Percentiles rank a stretch among this genome's conserved stretches.
These are phyloP conservation scores for Suillus discolor DNA, from an alignment of 768 basidiomycete species.

Conservation along the genomic window DNA sequence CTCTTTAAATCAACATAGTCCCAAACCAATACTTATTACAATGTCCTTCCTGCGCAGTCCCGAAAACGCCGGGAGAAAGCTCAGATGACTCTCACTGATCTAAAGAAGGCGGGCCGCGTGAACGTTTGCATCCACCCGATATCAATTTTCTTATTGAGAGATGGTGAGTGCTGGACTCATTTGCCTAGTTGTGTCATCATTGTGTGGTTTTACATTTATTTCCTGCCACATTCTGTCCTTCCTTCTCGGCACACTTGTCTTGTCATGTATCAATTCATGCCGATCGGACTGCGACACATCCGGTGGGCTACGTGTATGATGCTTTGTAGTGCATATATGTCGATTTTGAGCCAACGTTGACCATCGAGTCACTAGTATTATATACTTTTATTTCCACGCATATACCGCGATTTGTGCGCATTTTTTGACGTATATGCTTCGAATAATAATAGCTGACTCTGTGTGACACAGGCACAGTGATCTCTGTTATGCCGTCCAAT, in stretches of 20 bases:
- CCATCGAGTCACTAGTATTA: not conserved
- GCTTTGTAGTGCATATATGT: not conserved
- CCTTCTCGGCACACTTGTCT: not conserved
- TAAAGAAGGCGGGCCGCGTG: slow-evolving; percentile 59
- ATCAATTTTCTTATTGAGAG: slow-evolving; percentile 67
- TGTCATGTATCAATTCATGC: not conserved
- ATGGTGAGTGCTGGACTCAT: slow-evolving; percentile 43
- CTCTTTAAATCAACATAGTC: not conserved
- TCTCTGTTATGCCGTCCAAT: slow-evolving; percentile 55
- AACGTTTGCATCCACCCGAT: slow-evolving; percentile 62
- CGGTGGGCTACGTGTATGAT: not conserved
- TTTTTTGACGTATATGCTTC: not conserved
- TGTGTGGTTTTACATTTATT: not conserved
- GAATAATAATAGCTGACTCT: not conserved
- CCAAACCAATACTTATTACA: not conserved
- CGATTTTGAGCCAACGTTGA: not conserved
- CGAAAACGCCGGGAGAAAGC: slow-evolving; percentile 16
- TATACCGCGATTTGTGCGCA: not conserved
- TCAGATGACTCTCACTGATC: slow-evolving; percentile 24
- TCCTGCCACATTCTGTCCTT: not conserved
- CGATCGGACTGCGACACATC: not conserved
- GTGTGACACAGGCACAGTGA: slow-evolving; percentile 52
- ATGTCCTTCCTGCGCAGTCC: slow-evolving; percentile 1
- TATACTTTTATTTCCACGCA: not conserved
- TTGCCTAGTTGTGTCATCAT: not conserved